phyloP scores from a whole-genome alignment of 495 filamentous ascomycete genomes.

The Aspergillus taichungensis region DNA sequence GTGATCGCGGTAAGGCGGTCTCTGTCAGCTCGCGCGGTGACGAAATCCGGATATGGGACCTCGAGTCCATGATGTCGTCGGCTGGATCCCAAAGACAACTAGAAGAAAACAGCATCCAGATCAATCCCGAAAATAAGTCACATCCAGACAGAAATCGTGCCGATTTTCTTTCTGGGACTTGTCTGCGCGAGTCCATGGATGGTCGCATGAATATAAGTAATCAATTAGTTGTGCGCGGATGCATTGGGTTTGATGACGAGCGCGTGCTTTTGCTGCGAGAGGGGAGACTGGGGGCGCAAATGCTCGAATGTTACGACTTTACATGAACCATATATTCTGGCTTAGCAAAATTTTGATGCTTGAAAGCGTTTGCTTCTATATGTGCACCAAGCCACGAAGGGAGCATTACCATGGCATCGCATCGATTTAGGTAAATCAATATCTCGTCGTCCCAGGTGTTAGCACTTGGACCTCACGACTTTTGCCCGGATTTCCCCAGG shows the following conservation, averaged over 20 bases:
- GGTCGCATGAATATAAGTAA: background rate
- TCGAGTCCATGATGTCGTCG: slow-evolving; percentile 61
- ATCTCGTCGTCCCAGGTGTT: too few relatives aligned
- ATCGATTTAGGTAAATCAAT: too few relatives aligned
- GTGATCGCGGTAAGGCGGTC: slow-evolving; percentile 79
- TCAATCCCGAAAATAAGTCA: slow-evolving; percentile 33
- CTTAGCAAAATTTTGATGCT: background rate
- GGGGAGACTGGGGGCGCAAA: slow-evolving; percentile 53
- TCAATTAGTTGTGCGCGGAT: slow-evolving; percentile 38
- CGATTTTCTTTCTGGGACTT: slow-evolving; percentile 12
- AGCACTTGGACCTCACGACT: too few relatives aligned
- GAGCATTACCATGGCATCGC: too few relatives aligned
- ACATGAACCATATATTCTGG: slow-evolving; percentile 36
- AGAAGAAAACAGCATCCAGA: slow-evolving; percentile 47
- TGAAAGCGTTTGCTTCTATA: too few relatives aligned
- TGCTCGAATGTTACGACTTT: slow-evolving; percentile 88
- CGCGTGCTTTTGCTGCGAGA: slow-evolving; percentile 81
- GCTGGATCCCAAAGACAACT: slow-evolving; percentile 27
- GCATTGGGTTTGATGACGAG: slow-evolving; percentile 90
- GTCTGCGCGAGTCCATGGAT: background rate
- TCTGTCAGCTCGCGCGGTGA: slow-evolving; percentile 75
- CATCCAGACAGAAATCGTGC: slow-evolving; percentile 2
- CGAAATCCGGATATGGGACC: slow-evolving; percentile 89
- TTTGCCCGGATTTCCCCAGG: too few relatives aligned
- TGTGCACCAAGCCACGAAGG: too few relatives aligned